phyloP scores from a whole-genome alignment of 2,329 filamentous ascomycete species.

The Drechslera avenae region DNA sequence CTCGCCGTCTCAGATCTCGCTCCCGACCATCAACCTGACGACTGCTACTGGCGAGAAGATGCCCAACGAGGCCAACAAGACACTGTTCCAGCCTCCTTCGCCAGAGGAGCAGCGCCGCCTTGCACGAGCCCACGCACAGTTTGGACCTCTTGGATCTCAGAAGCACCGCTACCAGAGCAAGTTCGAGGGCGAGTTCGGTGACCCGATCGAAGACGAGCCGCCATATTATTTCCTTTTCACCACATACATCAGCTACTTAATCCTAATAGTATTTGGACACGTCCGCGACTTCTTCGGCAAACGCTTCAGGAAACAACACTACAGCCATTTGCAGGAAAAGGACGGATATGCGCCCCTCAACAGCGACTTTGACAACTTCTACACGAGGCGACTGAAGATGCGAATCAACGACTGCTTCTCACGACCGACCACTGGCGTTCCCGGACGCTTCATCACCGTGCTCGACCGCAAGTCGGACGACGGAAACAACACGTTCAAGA shows the following conservation, averaged over 20 bases:
- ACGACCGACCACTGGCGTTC: conserved; percentile 88
- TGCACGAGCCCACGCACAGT: conserved; percentile 83
- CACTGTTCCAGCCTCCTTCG: conserved; percentile 84
- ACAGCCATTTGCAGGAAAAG: conserved; percentile 78
- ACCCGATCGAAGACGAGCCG: conserved; percentile 91
- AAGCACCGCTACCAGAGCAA: conserved; percentile 88
- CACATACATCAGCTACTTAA: conserved; percentile 96
- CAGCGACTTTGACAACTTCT: conserved; percentile 99
- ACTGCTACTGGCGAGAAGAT: conserved; percentile 79
- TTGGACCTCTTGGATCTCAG: conserved; percentile 80
- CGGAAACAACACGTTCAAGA: conserved; percentile 87
- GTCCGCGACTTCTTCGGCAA: conserved; percentile 98
- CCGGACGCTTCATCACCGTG: conserved; percentile 89
- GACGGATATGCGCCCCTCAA: conserved; percentile 95
- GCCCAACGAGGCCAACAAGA: conserved; percentile 71
- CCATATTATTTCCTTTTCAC: conserved; percentile 97
- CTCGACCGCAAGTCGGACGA: conserved; percentile 90
- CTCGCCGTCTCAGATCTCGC: conserved; percentile 70
- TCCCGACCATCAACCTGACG: conserved; percentile 91
- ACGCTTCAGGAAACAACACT: conserved; percentile 85
- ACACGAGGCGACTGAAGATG: conserved; percentile 88
- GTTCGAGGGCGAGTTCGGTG: conserved; percentile 79
- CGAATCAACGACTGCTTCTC: conserved; percentile 97
- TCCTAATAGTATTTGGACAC: conserved; percentile 94
- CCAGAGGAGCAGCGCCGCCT: conserved; percentile 79